Evolutionary conservation across 2,329 filamentous ascomycete genomes (phyloP), one percentile per base, ranked within the genome.

Genomic region (Fusarium gaditjirri): DNA sequence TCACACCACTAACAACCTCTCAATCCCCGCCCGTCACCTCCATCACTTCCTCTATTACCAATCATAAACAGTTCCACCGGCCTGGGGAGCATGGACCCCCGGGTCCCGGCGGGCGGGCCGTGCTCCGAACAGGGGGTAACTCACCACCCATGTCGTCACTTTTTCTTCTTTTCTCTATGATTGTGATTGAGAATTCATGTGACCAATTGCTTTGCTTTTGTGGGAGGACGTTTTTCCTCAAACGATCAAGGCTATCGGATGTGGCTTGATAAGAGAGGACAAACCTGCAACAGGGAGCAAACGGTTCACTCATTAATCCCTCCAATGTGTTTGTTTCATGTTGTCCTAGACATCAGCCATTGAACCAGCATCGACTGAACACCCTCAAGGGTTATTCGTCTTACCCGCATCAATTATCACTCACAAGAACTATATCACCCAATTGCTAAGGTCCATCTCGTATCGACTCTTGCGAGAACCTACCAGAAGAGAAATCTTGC

Each of bases 51-150:
- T 59, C 23, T 6, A 6, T 42, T 49, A 55, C 54, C 77, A 78
- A 78, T 79, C 71, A 79, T 27, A 46, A 46, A 62, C 61, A 46
- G 67, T 78, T 66, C 76, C 77, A 76, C 55, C 59, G 49, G 53
- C 65, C 63, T 78, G 77, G 76, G 75, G 75, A 78, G 71, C 75
- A 73, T 68, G 73, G 67, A 50, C 65, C 73, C 74, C 74, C 63
- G 55, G 72, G 70, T 72, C 65, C 76, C 75, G 75, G 76, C 67
- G 52, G 39, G 67, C 72, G 64, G 68, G 59, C 66, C 74, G 68
- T 65, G 64, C 65, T 72, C 66, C 61, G 64, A 68, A 43, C 65
- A 68, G 62, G 65, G 70, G 31, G 19, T 21, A 31, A 68, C 41
- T 55, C 3, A 33, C 66, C 71, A 33, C 66, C 71, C 71, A 71